Base-by-base conservation (phyloP, 2,329 filamentous ascomycete species). In the Bertia moriformis region DNA sequence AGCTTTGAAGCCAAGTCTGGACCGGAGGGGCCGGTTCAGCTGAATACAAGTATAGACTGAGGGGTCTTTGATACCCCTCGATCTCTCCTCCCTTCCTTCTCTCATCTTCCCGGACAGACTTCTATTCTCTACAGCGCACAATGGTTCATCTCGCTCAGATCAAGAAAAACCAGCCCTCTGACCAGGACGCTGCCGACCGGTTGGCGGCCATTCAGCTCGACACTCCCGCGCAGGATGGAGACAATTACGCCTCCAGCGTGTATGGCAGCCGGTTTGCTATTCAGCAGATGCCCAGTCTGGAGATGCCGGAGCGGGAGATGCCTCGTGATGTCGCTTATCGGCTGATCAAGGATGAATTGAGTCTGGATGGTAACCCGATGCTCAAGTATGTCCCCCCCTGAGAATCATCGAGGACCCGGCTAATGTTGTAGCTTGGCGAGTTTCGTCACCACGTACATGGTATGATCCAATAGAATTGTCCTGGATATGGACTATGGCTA, bases 371-470 rank as follows among this genome's bases (percentile, higher is more conserved):
- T 41, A 93, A 89, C 49, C 86, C 87, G 5, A 89, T 87, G 69
- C 71, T 93, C 45, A 85, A 81, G 78, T 83, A 62, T 48, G 68
- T 53, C 12, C 15, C 15, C 15, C 15, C 10, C 22, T 27, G n/a
- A 27, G 7, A 27, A 7, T 35, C 32, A 12, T 10, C 12, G 15
- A 13, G 10, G 15, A 27, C 7, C n/a, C 38, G 37, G 38, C 38
- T 7, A 37, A 39, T 29, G 19, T 27, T 35, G 15, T 39, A 91
- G 85, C 59, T 62, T 96, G 50, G 88, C 89, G 19, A 88, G 81
- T 24, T 96, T 96, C 53, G 87, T 94, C 47, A 94, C 88, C 1
- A 95, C 89, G 1, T 95, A 93, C 66, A 95, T 94, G 87, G 18
- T 22, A 41, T 44, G 33, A 38, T n/a, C n/a, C n/a, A n/a, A n/a